Conservation (phyloP, 129 eudicot species). For the Apium graveolens region DNA sequence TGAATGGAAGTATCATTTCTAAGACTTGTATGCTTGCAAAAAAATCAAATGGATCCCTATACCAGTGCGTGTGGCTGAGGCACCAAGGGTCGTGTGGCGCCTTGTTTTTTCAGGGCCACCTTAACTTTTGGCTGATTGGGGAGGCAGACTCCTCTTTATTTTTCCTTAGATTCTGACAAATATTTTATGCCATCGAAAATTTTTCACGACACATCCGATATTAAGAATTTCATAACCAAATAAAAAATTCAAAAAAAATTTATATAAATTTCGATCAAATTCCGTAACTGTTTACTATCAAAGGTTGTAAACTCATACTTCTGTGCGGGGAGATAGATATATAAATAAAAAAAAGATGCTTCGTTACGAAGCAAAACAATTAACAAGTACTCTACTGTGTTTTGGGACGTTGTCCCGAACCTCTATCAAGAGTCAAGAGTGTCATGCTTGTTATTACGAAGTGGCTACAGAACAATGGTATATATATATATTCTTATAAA, state of each 20-base stretch:
- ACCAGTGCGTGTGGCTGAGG: not conserved
- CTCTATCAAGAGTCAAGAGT: not conserved
- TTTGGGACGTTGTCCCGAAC: no score
- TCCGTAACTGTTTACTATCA: no score
- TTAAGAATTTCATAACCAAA: no score
- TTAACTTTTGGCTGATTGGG: not conserved
- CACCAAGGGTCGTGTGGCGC: not conserved
- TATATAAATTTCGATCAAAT: no score
- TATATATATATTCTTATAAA: not conserved
- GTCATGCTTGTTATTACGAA: not conserved
- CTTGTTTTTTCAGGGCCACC: not conserved
- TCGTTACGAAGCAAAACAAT: no score
- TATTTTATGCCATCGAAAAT: not conserved
- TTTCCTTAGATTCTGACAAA: no score
- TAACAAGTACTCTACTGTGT: not conserved
- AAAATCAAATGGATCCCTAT: not conserved
- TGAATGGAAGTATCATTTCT: not conserved
- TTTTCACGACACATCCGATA: no score
- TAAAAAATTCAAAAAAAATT: no score
- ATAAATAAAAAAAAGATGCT: no score
- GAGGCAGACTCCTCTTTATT: not conserved
- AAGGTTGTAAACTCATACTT: no score
- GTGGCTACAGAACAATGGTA: not conserved
- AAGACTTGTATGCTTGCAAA: not conserved
- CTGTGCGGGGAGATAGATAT: no score